Conservation (phyloP, 2,329 filamentous ascomycete species). For the Emericellopsis cladophorae region DNA sequence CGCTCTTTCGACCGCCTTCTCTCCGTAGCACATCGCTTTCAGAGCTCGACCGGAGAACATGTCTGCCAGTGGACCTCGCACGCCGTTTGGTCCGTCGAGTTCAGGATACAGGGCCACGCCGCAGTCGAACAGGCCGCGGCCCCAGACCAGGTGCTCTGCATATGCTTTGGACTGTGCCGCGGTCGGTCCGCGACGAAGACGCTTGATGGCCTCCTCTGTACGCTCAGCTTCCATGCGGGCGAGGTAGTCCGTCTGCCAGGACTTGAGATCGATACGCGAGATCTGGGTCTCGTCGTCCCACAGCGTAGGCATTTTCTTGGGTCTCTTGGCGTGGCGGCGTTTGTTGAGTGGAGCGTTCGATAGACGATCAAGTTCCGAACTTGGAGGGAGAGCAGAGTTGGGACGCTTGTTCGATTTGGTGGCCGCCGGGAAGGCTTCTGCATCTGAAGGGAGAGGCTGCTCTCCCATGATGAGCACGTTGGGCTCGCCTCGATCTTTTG, state of each 20-base stretch:
- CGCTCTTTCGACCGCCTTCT: slow-evolving; percentile 7
- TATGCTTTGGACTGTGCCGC: slow-evolving; percentile 24
- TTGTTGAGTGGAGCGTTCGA: slow-evolving; percentile 6
- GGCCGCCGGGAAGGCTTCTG: slow-evolving; percentile 17
- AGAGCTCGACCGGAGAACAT: too few species aligned
- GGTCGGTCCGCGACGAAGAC: slow-evolving; percentile 6
- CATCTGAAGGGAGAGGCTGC: slow-evolving; percentile 20
- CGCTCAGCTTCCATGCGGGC: slow-evolving; percentile 38
- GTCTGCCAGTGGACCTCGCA: too few species aligned
- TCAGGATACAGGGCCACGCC: too few species aligned
- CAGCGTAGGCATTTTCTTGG: slow-evolving; percentile 9
- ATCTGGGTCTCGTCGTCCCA: slow-evolving; percentile 20
- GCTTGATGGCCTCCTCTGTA: slow-evolving; percentile 6
- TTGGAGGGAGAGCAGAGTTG: slow-evolving; percentile 3
- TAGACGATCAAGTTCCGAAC: too few species aligned
- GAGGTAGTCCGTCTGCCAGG: slow-evolving; percentile 30
- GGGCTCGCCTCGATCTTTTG: background rate
- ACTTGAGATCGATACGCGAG: slow-evolving; percentile 19
- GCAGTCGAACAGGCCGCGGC: slow-evolving; percentile 14
- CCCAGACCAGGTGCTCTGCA: slow-evolving; percentile 15
- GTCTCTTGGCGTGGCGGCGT: slow-evolving; percentile 10
- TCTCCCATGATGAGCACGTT: slow-evolving; percentile 23
- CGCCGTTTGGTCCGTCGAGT: too few species aligned
- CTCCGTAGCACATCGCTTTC: too few species aligned
- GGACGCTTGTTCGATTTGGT: slow-evolving; percentile 10